phyloP scores from a whole-genome alignment of 2,329 filamentous ascomycete genomes.

The Macrophomina tecta region DNA sequence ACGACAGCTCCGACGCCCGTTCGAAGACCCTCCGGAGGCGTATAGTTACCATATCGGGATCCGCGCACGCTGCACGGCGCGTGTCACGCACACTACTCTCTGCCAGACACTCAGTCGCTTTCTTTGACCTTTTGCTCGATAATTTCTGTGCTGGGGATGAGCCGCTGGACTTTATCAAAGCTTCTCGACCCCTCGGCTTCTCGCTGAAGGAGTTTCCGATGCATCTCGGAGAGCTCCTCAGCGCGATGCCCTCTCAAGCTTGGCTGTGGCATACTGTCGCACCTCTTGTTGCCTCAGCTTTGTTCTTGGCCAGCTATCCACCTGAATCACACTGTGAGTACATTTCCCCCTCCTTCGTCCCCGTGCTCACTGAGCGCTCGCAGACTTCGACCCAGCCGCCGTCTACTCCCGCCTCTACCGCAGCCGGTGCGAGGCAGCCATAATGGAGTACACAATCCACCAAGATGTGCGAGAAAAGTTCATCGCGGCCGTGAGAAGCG shows the following conservation, averaged over 20 bases:
- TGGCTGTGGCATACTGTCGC: slow-evolving; percentile 34
- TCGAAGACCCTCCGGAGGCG: slow-evolving; percentile 25
- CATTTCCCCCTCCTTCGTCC: background rate
- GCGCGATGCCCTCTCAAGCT: slow-evolving; percentile 33
- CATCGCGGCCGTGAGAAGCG: background rate
- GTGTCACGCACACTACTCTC: slow-evolving; percentile 29
- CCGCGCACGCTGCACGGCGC: slow-evolving; percentile 14
- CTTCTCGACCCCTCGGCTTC: slow-evolving; percentile 33
- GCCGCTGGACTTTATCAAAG: slow-evolving; percentile 32
- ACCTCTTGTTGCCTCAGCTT: slow-evolving; percentile 36
- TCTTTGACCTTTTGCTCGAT: slow-evolving; percentile 30
- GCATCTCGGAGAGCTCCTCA: slow-evolving; percentile 35
- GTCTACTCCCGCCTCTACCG: slow-evolving; percentile 15
- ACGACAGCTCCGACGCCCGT: slow-evolving; percentile 3
- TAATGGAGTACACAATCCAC: slow-evolving; percentile 5
- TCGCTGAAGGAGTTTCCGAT: slow-evolving; percentile 29
- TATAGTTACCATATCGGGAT: slow-evolving; percentile 19
- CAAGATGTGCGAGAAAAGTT: slow-evolving; percentile 7
- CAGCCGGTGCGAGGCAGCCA: background rate
- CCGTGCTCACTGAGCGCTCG: background rate
- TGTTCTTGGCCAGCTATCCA: slow-evolving; percentile 36
- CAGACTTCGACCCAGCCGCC: background rate
- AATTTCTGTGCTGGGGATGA: slow-evolving; percentile 25
- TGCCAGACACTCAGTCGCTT: slow-evolving; percentile 30
- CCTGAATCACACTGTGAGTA: slow-evolving; percentile 34